A percentile compares a stretch with the other conserved stretches of the same genome.
Evolutionary conservation across 1,284 basidiomycete species (phyloP).

Genomic region (Schizophyllum commune): DNA sequence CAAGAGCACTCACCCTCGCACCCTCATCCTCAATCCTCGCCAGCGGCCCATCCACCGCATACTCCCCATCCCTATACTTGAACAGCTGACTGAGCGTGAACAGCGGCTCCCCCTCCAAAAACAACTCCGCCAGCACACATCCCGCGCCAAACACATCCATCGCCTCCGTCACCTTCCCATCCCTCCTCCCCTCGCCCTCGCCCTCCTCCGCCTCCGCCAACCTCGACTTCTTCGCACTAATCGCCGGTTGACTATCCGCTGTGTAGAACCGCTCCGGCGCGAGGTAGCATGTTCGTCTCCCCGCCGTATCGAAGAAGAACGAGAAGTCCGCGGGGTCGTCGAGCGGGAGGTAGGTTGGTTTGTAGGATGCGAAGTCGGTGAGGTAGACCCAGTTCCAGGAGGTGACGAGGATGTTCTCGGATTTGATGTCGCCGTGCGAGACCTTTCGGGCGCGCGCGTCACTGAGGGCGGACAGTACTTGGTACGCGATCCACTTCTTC

Average conservation of each 20-base stretch:
- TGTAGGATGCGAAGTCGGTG: constrained; percentile 96
- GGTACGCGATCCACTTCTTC: constrained; percentile 98
- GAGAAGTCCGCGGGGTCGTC: constrained; percentile 98
- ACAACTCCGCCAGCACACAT: constrained; percentile 94
- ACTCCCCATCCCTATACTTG: constrained; percentile 87
- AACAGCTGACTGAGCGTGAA: constrained; percentile 95
- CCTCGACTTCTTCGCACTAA: constrained; percentile 53
- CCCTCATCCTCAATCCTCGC: constrained; percentile 77
- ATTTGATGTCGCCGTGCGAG: constrained; percentile 96
- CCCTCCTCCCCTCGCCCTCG: constrained; percentile 36
- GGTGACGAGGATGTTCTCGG: constrained; percentile 94
- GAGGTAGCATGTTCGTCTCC: constrained; percentile 89
- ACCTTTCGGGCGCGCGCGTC: constrained; percentile 80
- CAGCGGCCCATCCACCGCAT: constrained; percentile 71
- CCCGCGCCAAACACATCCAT: constrained; percentile 99
- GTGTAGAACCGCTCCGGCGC: constrained; percentile 96
- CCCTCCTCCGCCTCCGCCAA: constrained; percentile 34
- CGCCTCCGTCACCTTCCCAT: constrained; percentile 84
- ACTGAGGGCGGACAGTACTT: constrained; percentile 80
- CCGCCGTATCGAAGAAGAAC: constrained; percentile 96
- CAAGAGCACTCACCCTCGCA: constrained; percentile 30
- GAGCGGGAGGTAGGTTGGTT: constrained; percentile 91
- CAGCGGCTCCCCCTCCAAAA: constrained; percentile 88
- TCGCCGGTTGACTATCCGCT: constrained; percentile 60
- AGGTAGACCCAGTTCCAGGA: constrained; percentile 95